Percentiles rank a stretch among this genome's conserved stretches.
phyloP scores from a whole-genome alignment of 257 asterid species.

The Jacaranda copaia region DNA sequence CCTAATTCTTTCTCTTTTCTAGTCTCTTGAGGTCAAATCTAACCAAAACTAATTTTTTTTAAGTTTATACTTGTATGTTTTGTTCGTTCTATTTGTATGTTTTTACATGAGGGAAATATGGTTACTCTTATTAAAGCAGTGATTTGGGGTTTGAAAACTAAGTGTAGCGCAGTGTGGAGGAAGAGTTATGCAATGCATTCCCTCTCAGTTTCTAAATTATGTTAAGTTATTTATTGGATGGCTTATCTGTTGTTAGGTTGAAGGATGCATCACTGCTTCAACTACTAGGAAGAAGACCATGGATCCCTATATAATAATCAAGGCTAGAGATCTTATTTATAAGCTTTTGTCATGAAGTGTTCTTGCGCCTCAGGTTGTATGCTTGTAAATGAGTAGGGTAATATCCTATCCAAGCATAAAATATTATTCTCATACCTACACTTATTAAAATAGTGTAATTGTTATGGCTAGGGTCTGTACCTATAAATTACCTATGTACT shows the following conservation, averaged over 20 bases:
- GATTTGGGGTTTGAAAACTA: neutral
- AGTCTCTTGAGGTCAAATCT: no score
- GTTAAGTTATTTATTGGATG: conserved; percentile 24
- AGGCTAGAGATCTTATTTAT: conserved; percentile 93
- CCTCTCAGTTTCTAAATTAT: conserved; percentile 2
- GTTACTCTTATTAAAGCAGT: neutral
- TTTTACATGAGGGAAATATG: neutral
- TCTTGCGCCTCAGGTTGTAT: conserved; percentile 88
- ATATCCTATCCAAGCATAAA: no score
- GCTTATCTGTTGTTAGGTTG: conserved; percentile 59
- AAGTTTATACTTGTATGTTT: neutral
- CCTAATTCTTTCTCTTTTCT: no score
- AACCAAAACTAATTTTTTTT: no score
- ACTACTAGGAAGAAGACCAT: conserved; percentile 85
- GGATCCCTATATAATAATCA: conserved; percentile 84
- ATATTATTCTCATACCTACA: no score
- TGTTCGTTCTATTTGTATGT: neutral
- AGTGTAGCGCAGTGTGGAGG: no score
- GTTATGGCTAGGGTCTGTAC: no score
- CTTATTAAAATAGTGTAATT: no score
- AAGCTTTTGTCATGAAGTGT: conserved; percentile 95
- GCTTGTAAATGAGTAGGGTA: no score
- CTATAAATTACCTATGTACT: no score
- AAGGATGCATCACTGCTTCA: conserved; percentile 91
- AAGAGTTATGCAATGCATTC: neutral